These are phyloP conservation scores for Aspergillus novoparasiticus DNA, from an alignment of 2,329 filamentous ascomycete species.

Conservation along the genomic window DNA sequence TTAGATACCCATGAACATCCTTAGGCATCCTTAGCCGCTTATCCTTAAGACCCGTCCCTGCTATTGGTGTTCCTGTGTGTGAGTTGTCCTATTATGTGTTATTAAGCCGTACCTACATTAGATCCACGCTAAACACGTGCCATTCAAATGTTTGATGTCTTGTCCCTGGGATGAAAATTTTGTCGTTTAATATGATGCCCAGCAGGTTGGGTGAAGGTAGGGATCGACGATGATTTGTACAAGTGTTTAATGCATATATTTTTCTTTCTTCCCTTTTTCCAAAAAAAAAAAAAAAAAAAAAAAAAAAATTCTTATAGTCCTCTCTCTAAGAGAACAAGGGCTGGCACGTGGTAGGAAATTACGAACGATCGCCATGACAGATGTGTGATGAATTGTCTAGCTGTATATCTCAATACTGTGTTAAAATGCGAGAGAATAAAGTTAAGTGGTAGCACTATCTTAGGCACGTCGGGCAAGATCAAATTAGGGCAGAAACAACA, in stretches of 20 bases:
- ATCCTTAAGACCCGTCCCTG: conserved; percentile 11
- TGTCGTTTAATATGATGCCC: neutral
- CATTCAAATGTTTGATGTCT: neutral
- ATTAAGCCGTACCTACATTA: conserved; percentile 1
- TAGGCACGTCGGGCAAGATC: neutral
- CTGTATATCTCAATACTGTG: too few species aligned
- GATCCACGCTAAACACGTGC: neutral
- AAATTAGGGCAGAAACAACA: neutral
- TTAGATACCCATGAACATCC: conserved; percentile 32
- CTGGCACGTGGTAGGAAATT: neutral
- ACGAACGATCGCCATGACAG: neutral
- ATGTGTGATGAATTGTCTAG: too few species aligned
- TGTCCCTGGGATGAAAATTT: neutral
- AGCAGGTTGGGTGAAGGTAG: neutral
- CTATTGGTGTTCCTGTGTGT: conserved; percentile 13
- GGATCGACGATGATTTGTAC: neutral
- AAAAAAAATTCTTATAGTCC: neutral
- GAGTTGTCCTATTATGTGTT: conserved; percentile 3
- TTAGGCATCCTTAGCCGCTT: conserved; percentile 13
- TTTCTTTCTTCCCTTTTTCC: neutral
- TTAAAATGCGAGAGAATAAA: neutral
- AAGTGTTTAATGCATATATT: neutral
- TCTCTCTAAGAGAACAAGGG: neutral
- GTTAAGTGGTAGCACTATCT: neutral
- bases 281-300: too few species aligned